phyloP scores from a whole-genome alignment of 1,284 basidiomycete genomes.

The Malassezia pachydermatis region DNA sequence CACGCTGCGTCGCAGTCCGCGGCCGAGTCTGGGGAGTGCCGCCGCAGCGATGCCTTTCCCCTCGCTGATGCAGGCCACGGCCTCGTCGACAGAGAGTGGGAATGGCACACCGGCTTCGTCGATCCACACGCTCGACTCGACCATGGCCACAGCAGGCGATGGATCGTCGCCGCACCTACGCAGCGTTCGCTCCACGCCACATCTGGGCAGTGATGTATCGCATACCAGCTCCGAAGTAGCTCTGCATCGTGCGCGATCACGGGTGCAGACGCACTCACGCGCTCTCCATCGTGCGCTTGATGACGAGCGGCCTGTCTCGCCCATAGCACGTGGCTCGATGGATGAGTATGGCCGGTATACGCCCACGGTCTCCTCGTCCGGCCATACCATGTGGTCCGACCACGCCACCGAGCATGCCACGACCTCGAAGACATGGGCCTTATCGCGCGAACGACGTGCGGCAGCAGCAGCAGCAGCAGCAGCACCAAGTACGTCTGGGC shows the following conservation, averaged over 20 bases:
- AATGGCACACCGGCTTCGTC: background rate
- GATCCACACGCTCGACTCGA: background rate
- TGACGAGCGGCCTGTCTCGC: background rate
- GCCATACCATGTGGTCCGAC: no score
- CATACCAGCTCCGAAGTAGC: background rate
- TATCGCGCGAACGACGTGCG: no score
- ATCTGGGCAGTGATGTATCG: background rate
- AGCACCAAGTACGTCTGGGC: no score
- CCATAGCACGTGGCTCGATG: no score
- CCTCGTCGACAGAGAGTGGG: background rate
- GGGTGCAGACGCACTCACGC: background rate
- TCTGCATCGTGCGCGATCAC: background rate
- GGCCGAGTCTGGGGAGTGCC: no score
- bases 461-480: no score
- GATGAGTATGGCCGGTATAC: no score
- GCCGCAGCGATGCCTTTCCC: background rate
- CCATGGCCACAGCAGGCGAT: background rate
- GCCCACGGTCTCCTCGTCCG: no score
- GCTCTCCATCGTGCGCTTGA: background rate
- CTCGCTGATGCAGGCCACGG: background rate
- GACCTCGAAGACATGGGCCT: no score
- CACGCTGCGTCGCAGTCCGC: no score
- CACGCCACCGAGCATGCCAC: no score
- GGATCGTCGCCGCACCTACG: background rate
- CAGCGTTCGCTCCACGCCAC: background rate